phyloP scores from a whole-genome alignment of 1,284 basidiomycete genomes.

The Sanghuangporus weigelae region DNA sequence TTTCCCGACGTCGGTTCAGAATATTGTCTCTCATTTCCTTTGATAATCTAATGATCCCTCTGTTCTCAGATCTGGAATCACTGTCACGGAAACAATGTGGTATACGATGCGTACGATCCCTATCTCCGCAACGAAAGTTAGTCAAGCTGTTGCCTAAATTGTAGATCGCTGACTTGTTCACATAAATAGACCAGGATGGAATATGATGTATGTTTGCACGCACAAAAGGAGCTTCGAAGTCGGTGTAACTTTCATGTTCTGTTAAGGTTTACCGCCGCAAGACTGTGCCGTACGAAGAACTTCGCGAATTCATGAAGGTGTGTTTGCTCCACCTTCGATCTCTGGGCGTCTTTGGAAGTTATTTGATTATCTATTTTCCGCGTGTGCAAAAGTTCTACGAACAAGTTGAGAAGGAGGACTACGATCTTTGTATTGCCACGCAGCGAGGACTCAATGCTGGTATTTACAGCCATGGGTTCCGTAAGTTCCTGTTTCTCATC shows the following conservation, averaged over 20 bases:
- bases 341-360: background rate
- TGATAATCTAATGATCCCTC: background rate
- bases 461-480: slow-evolving; percentile 22
- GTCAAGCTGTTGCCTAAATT: background rate
- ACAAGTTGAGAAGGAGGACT: slow-evolving; percentile 26
- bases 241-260: background rate
- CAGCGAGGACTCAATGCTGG: slow-evolving; percentile 25
- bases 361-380: background rate
- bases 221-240: background rate
- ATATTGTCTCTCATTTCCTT: background rate
- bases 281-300: slow-evolving; percentile 19
- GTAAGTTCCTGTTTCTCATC: slow-evolving; percentile 2
- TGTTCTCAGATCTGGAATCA: slow-evolving; percentile 9
- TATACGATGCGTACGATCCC: slow-evolving; percentile 24
- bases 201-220: slow-evolving; percentile 20
- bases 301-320: slow-evolving; percentile 23
- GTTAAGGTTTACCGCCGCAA: slow-evolving; percentile 21
- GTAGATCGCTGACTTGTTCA: background rate
- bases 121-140: slow-evolving; percentile 21
- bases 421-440: slow-evolving; percentile 21
- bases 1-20: slow-evolving; percentile 19
- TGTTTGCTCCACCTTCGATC: background rate
- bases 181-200: slow-evolving; percentile 21
- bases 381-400: slow-evolving; percentile 13
- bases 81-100: slow-evolving; percentile 21